A percentile compares a stretch with the other conserved stretches of the same genome.
Evolutionary conservation across 1,284 basidiomycete species (phyloP).

Genomic region (Entoloma clypeatum): DNA sequence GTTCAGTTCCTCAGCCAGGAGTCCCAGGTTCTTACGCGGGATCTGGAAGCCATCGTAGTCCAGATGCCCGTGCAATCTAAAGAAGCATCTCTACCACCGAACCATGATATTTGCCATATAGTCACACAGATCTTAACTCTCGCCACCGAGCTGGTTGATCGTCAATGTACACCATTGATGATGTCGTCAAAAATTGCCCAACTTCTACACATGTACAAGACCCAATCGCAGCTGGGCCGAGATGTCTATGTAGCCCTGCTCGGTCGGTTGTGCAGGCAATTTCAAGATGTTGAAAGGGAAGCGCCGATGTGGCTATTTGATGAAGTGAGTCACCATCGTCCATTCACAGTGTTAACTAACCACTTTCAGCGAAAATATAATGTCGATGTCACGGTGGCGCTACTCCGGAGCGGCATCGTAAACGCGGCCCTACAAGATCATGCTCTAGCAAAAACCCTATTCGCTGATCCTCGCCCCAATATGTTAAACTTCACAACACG

Average conservation of each 20-base stretch:
- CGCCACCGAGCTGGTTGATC: conserved; percentile 74
- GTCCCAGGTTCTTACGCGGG: conserved; percentile 59
- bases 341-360: conserved; percentile 10
- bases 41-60: conserved; percentile 75
- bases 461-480: conserved; percentile 74
- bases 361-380: conserved; percentile 85
- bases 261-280: conserved; percentile 85
- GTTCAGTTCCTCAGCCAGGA: conserved; percentile 1
- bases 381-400: conserved; percentile 87
- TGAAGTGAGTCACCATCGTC: conserved; percentile 54
- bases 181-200: conserved; percentile 96
- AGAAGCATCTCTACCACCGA: conserved; percentile 62
- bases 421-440: conserved; percentile 81
- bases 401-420: conserved; percentile 84
- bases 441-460: conserved; percentile 86
- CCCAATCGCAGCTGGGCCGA: conserved; percentile 75
- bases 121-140: conserved; percentile 80
- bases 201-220: conserved; percentile 86
- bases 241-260: conserved; percentile 90
- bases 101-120: conserved; percentile 83
- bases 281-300: conserved; percentile 93
- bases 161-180: conserved; percentile 81
- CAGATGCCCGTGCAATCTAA: conserved; percentile 68
- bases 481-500: conserved; percentile 83
- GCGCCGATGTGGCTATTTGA: conserved; percentile 97